phyloP scores from a whole-genome alignment of 129 eudicot genomes.

The Artemisia argyi region DNA sequence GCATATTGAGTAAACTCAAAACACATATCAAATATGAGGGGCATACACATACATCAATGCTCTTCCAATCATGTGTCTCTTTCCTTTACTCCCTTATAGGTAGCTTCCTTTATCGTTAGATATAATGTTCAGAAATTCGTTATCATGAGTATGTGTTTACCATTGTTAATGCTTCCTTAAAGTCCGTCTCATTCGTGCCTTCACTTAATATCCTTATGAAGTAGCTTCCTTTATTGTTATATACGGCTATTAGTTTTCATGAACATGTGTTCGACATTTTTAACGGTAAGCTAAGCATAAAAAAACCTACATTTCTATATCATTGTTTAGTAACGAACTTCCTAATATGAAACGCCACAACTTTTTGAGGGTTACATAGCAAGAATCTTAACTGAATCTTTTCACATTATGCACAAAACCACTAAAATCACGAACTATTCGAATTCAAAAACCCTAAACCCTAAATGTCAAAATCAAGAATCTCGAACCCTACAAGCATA shows the following conservation, averaged over 20 bases:
- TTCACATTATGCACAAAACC: background rate
- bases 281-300: background rate
- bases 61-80: background rate
- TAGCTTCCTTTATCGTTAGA: background rate
- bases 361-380: no score
- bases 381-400: background rate
- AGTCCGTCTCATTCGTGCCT: background rate
- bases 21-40: background rate
- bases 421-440: constrained; percentile 3
- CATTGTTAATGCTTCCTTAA: background rate
- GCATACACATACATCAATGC: background rate
- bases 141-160: background rate
- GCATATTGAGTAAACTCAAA: background rate
- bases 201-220: constrained; percentile 9
- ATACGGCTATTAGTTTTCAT: constrained; percentile 1
- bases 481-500: no score
- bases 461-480: constrained; percentile 17
- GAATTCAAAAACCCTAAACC: constrained; percentile 34
- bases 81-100: constrained; percentile 12
- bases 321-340: background rate
- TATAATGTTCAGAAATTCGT: background rate
- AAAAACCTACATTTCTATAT: constrained; percentile 1
- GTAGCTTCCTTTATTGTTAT: background rate
- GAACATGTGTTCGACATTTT: background rate
- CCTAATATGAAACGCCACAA: no score